Evolutionary conservation across 2,329 filamentous ascomycete genomes (phyloP), one percentile per base, ranked within the genome.

Genomic region (Chaetomium sp.): DNA sequence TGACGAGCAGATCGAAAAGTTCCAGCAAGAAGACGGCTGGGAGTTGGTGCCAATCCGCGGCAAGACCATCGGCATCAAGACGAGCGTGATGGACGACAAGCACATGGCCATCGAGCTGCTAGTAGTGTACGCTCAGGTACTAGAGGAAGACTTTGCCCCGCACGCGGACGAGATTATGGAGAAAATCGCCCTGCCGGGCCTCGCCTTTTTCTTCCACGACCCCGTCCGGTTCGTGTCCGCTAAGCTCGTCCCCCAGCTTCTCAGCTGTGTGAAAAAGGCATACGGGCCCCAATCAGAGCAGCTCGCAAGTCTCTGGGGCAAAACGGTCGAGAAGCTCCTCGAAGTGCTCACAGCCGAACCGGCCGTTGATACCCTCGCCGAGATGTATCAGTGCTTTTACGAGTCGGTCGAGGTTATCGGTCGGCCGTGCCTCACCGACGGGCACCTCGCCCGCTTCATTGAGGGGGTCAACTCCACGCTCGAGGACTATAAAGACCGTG

Each of bases 381-480:
- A 98, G 79, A 97, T 99, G 92, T 99, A 97, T 79, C 94, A 98
- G 78, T 99, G 95, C 81, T 99, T 99, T 82, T 99, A 99, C 77
- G 95, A 99, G 77, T 97, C 92, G 29, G 89, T 99, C 8, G 94
- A 98, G 79, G 93, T 97, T 25, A 87, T 96, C 69, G 94, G 94
- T 65, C 92, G 91, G 78, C 88, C 91, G 72, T 94, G 90, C 74
- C 83, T 99, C 55, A 91, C 84, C 6, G 81, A 84, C 47, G 84
- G 89, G 47, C 90, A 97, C 76, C 93, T 99, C 90, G 82, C 84
- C 64, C 87, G 87, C 53, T 99, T 98, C 77, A 94, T 98, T 71
- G 89, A 93, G 69, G 90, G 90, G 1, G 92, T 93, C 55, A 87
- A 90, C 73, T 93, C 90, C 13, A 91, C 95, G 4, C 85, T 99